These are phyloP conservation scores for Haplosporangium sp. DNA, from an alignment of 371 early-diverging fungal species.

Conservation along the genomic window DNA sequence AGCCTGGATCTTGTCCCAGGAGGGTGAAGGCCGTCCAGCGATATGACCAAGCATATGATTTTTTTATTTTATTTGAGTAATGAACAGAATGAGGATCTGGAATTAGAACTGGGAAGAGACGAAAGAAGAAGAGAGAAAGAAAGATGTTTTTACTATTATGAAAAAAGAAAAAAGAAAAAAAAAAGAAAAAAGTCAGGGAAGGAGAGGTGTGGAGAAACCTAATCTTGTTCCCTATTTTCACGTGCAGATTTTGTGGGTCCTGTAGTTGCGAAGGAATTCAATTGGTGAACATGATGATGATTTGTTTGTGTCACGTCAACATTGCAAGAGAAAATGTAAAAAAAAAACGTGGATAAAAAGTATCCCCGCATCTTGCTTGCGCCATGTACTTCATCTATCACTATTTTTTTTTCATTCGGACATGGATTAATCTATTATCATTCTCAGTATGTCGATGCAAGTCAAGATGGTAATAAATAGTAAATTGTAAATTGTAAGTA, in stretches of 20 bases:
- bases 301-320: too few species aligned
- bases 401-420: too few species aligned
- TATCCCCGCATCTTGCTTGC: too few species aligned
- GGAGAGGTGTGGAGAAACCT: neutral
- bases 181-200: neutral
- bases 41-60: constrained; percentile 88
- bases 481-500: too few species aligned
- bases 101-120: neutral
- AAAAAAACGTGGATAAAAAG: too few species aligned
- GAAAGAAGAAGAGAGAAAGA: constrained; percentile 1
- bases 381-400: too few species aligned
- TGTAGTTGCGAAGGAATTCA: too few species aligned
- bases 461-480: too few species aligned
- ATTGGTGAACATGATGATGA: too few species aligned
- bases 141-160: neutral
- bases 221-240: neutral
- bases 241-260: neutral
- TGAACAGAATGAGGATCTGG: neutral
- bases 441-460: too few species aligned
- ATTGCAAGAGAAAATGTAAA: too few species aligned
- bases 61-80: neutral
- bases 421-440: too few species aligned
- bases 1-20: constrained; percentile 86
- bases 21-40: constrained; percentile 92
- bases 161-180: neutral